These are phyloP conservation scores for Colletotrichum simmondsii DNA, from an alignment of 2,329 filamentous ascomycete genomes.

Conservation along the genomic window DNA sequence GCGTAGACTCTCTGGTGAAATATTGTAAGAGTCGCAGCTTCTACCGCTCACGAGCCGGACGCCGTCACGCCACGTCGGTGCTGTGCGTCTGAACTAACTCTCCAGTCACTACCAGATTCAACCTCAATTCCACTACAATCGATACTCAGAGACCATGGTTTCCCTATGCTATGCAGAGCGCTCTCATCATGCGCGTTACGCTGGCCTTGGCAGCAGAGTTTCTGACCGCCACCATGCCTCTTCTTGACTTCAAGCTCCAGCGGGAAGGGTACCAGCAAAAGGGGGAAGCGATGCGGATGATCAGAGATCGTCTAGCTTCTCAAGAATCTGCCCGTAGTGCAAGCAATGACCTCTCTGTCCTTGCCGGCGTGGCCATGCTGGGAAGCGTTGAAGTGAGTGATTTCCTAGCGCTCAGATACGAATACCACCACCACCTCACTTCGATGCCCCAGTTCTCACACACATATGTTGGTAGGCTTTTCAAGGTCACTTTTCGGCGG, in stretches of 20 bases:
- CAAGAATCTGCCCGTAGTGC: neutral
- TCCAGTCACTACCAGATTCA: constrained; percentile 35
- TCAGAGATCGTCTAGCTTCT: constrained; percentile 19
- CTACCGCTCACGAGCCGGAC: neutral
- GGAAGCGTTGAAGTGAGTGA: constrained; percentile 31
- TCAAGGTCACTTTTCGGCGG: constrained; percentile 31
- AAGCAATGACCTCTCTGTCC: constrained; percentile 16
- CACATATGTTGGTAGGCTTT: constrained; percentile 25
- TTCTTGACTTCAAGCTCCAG: constrained; percentile 22
- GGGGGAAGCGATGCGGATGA: constrained; percentile 32
- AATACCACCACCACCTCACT: neutral
- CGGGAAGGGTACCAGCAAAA: constrained; percentile 33
- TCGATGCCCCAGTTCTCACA: neutral
- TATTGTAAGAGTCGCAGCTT: constrained; percentile 27
- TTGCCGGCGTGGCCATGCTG: constrained; percentile 31
- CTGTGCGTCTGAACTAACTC: neutral
- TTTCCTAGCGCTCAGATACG: neutral
- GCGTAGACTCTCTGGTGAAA: constrained; percentile 28
- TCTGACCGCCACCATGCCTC: constrained; percentile 24
- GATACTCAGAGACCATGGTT: constrained; percentile 35
- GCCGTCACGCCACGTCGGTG: neutral
- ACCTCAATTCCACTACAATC: constrained; percentile 28
- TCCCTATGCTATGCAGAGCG: constrained; percentile 36
- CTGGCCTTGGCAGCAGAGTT: constrained; percentile 34
- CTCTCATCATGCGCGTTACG: constrained; percentile 34